phyloP scores from a whole-genome alignment of 164 flowering plant genomes.

The Santalum album region DNA sequence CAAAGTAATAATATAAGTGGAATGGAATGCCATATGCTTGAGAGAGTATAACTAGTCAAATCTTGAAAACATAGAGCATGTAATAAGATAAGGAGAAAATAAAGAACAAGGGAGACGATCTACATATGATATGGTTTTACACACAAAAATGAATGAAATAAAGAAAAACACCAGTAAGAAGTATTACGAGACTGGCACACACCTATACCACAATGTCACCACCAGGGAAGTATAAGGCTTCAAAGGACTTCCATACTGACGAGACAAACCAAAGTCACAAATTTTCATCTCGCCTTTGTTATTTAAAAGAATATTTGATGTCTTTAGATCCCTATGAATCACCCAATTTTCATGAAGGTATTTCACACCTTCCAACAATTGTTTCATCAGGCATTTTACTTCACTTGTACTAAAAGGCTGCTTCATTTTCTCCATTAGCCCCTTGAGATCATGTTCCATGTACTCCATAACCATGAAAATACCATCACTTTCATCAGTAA shows the following conservation, averaged over 20 bases:
- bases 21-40: too few relatives aligned
- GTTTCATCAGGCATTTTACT: constrained; percentile 72
- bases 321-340: constrained; percentile 77
- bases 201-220: constrained; percentile 86
- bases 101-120: too few relatives aligned
- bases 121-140: background rate
- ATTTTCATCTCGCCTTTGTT: constrained; percentile 67
- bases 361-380: constrained; percentile 60
- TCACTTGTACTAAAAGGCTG: constrained; percentile 65
- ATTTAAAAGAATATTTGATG: constrained; percentile 68
- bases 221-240: constrained; percentile 69
- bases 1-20: too few relatives aligned
- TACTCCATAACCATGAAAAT: constrained; percentile 79
- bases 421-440: constrained; percentile 44
- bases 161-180: background rate
- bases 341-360: constrained; percentile 84
- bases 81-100: background rate
- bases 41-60: too few relatives aligned
- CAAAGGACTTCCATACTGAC: constrained; percentile 68
- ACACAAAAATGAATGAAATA: background rate
- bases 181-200: constrained; percentile 7
- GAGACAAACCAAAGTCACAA: constrained; percentile 79
- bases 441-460: constrained; percentile 76
- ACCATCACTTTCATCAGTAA: constrained; percentile 36
- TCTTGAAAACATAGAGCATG: too few relatives aligned